Base-by-base conservation (phyloP, 371 early-diverging fungal genomes). In the Phascolomyces articulosus region DNA sequence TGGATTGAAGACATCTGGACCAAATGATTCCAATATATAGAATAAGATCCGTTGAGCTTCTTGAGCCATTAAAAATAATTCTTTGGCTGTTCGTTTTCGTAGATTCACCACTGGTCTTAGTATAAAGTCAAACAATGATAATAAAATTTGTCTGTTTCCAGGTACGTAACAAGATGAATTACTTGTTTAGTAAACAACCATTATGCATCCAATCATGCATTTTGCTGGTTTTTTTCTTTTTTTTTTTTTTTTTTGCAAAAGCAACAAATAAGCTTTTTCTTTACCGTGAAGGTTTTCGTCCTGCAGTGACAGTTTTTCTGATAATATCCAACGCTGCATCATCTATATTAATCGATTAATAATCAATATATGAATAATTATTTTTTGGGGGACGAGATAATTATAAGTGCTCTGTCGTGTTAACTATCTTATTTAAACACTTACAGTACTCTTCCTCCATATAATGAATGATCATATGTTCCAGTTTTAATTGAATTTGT, bases 311-410 rank as follows among this genome's bases (percentile, higher is more conserved):
- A 1, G 40, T 53, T 18, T 21, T 28, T 26, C 63, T 55, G 7
- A 69, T 53, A 3, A 69, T 38, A 31, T 69, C 69, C 65, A 69
- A 26, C 9, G 69, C 69, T 18, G 69, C 69, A 29, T 68, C 64
- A 41, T 54, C 68, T 68, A 60, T 23, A 20, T 40, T n/a, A n/a
- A n/a, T n/a, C n/a, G n/a, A 44, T 40, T 0, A 9, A 48, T 40
- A 40, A 47, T 8, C 40, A 7, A 27, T 15, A 26, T 2, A n/a
- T n/a, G n/a, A n/a, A n/a, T n/a, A n/a, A n/a, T n/a, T n/a, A n/a
- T n/a, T n/a, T n/a, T n/a, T n/a, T n/a, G n/a, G n/a, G n/a, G n/a
- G n/a, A n/a, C n/a, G n/a, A n/a, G n/a, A n/a, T n/a, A n/a, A n/a
- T n/a, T n/a, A n/a, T n/a, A n/a, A n/a, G n/a, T n/a, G n/a, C n/a